Percentiles rank a stretch among this genome's conserved stretches.
These are phyloP conservation scores for Saccharomyces hybrid DNA, from an alignment of 1,139 yeast genomes.

Conservation along the genomic window DNA sequence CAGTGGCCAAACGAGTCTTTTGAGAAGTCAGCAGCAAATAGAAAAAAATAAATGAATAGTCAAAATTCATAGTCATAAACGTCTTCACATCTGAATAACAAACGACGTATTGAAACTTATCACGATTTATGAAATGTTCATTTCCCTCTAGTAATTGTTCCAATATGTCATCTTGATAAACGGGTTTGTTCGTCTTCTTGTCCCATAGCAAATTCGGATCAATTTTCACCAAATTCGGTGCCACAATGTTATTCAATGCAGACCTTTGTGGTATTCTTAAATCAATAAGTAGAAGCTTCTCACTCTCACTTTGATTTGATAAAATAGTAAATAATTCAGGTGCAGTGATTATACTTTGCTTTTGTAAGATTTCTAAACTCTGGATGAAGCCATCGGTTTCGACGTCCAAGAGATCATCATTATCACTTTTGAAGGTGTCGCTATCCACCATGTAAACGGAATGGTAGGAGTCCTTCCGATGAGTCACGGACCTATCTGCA, in stretches of 20 bases:
- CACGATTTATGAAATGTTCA: conserved; percentile 38
- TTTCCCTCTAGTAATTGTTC: conserved; percentile 34
- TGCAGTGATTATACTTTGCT: conserved; percentile 28
- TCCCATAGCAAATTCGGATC: conserved; percentile 43
- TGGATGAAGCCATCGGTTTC: conserved; percentile 14
- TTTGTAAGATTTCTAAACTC: conserved; percentile 21
- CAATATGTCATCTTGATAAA: conserved; percentile 35
- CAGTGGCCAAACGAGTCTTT: conserved; percentile 11
- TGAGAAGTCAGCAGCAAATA: conserved; percentile 21
- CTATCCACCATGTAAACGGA: conserved; percentile 31
- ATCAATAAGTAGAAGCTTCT: conserved; percentile 44
- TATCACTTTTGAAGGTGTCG: conserved; percentile 23
- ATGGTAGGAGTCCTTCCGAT: conserved; percentile 33
- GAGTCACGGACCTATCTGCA: conserved; percentile 20
- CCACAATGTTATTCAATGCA: conserved; percentile 46
- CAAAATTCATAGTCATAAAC: conserved; percentile 30
- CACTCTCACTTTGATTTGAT: conserved; percentile 14
- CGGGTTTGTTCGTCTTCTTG: conserved; percentile 21
- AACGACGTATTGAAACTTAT: conserved; percentile 46
- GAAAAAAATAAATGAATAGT: conserved; percentile 28
- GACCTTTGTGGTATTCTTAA: conserved; percentile 44
- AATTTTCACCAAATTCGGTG: conserved; percentile 44
- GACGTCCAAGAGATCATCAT: conserved; percentile 7
- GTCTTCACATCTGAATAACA: conserved; percentile 41
- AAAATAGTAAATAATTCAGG: conserved; percentile 27